phyloP scores from a whole-genome alignment of 306 rosid species.

The Hippophae rhamnoides region DNA sequence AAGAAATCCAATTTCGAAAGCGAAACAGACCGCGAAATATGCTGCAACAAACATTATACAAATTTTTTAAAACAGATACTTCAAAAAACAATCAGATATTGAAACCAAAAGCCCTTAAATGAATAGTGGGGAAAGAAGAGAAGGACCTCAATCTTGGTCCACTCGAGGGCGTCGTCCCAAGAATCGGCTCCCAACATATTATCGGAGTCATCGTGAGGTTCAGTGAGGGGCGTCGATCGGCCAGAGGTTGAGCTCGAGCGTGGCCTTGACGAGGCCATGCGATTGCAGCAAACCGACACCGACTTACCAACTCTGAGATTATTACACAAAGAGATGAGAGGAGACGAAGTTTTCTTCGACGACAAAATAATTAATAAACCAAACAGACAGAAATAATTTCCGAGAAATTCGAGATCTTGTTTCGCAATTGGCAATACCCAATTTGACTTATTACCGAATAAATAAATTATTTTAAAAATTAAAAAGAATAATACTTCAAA shows the following conservation, averaged over 20 bases:
- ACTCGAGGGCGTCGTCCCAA: conserved; percentile 89
- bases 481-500: too few species aligned
- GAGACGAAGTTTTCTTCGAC: neutral
- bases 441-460: neutral
- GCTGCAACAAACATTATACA: conserved; percentile 33
- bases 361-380: neutral
- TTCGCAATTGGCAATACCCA: too few species aligned
- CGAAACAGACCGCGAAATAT: conserved; percentile 42
- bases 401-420: neutral
- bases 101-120: conserved; percentile 13
- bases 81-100: neutral
- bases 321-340: neutral
- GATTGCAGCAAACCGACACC: conserved; percentile 18
- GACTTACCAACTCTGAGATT: conserved; percentile 1
- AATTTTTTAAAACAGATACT: neutral
- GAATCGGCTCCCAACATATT: conserved; percentile 59
- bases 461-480: too few species aligned
- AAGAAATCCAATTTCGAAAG: conserved; percentile 51
- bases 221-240: conserved; percentile 53
- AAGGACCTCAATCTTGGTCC: conserved; percentile 84
- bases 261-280: conserved; percentile 57
- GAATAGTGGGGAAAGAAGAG: neutral
- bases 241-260: conserved; percentile 35
- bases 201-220: conserved; percentile 40
- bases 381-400: neutral